A percentile compares a stretch with the other conserved stretches of the same genome.
These are phyloP conservation scores for Linnemannia elongata DNA, from an alignment of 192 early-diverging fungal genomes.

Conservation along the genomic window DNA sequence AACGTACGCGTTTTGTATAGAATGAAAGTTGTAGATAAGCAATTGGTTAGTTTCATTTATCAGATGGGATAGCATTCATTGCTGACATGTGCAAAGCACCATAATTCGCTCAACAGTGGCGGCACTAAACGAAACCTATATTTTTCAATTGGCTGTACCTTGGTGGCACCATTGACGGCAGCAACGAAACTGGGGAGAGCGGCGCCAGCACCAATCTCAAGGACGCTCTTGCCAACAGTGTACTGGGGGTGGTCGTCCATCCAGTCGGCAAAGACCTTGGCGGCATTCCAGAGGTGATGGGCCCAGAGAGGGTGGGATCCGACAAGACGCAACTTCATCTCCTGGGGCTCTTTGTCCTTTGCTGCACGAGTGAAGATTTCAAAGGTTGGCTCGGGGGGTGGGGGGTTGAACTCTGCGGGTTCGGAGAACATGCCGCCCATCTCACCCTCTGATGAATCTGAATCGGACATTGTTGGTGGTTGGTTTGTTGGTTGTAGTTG, in stretches of 20 bases:
- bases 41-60: too few species aligned
- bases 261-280: conserved; percentile 82
- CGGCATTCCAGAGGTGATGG: conserved; percentile 94
- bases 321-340: conserved; percentile 71
- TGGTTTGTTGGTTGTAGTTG: not conserved
- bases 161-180: conserved; percentile 78
- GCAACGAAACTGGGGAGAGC: conserved; percentile 83
- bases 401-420: conserved; percentile 48
- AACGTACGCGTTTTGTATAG: not conserved
- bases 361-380: conserved; percentile 66
- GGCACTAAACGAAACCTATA: not conserved
- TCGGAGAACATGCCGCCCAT: conserved; percentile 51
- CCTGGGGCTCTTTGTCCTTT: conserved; percentile 39
- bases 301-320: conserved; percentile 88
- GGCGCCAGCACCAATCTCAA: conserved; percentile 91
- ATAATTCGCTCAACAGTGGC: not conserved
- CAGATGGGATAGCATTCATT: not conserved
- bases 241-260: conserved; percentile 79
- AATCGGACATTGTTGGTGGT: conserved; percentile 28
- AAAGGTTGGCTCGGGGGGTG: conserved; percentile 67
- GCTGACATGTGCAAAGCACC: conserved; percentile 1
- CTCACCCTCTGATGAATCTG: conserved; percentile 49
- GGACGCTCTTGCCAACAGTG: conserved; percentile 70
- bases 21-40: not conserved
- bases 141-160: conserved; percentile 37